Evolutionary conservation across 1,139 yeast genomes (phyloP), one percentile per base, ranked within the genome.

Genomic region (Candida labiduridarum): DNA sequence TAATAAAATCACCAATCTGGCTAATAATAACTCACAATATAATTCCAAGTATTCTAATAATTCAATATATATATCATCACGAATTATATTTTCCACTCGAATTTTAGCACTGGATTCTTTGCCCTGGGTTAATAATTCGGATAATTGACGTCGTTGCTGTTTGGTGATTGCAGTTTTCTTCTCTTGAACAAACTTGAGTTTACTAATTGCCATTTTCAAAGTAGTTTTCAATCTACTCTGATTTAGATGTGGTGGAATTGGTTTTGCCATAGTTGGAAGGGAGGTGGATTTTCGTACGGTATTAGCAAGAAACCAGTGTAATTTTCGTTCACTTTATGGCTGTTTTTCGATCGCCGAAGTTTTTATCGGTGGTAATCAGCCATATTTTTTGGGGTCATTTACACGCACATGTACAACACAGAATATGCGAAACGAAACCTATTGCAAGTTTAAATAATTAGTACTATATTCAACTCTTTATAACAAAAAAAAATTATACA

Each of bases 41-140:
- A 92, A 73, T 66, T 90, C 96, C 46, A 91, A 69, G 44, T 82
- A 80, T 66, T 92, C 97, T 51, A 90, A 74, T 19, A 92, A 71
- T 66, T 92, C 97, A 19, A 89, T 82, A 61, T 87, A 84, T 44
- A 89, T 83, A 63, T 92, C 97, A 59, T 89, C 96, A 34, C 94
- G 79, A 27, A 92, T 89, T 52, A 91, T 82, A 60, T 89, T 88
- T 59, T 91, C 97, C 2, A 90, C 96, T 48, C 96, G 72, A 52
- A 91, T 90, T 52, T 81, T 80, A 18, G 97, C 97, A 60, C 92
- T 88, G 49, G 87, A 85, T 56, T 89, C 94, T 63, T 89, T 89
- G 5, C 92, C 91, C 45, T 74, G 78, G 5, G 78, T 72, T 48
- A 91, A 71, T 22, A 90, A 70, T 48, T 87, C 91, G 0, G 96